Conservation (phyloP, 2,329 filamentous ascomycete genomes). For the Penicillium palitans region DNA sequence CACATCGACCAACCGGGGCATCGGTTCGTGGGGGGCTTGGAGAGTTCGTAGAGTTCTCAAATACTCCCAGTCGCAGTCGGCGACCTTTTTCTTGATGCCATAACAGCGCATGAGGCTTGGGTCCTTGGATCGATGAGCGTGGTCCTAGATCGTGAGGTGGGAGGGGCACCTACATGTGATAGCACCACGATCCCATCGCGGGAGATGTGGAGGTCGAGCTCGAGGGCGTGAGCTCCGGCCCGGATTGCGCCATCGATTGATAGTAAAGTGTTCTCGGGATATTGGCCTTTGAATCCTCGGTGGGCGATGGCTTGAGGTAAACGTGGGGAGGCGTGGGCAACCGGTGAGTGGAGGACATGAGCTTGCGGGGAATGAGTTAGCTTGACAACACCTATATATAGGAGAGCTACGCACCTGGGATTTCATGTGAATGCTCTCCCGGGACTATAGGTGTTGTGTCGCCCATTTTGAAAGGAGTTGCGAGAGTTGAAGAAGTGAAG, state of each 20-base stretch:
- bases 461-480: slow-evolving; percentile 11
- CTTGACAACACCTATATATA: background rate
- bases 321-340: background rate
- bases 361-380: slow-evolving; percentile 11
- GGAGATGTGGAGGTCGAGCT: slow-evolving; percentile 84
- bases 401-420: slow-evolving; percentile 9
- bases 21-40: slow-evolving; percentile 64
- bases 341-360: slow-evolving; percentile 16
- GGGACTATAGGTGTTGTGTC: background rate
- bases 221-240: slow-evolving; percentile 75
- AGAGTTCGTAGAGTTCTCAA: slow-evolving; percentile 68
- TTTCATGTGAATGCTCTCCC: background rate
- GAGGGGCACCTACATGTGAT: slow-evolving; percentile 63
- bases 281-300: slow-evolving; percentile 62
- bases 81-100: slow-evolving; percentile 69
- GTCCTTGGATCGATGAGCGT: slow-evolving; percentile 57
- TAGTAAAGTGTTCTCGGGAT: slow-evolving; percentile 82
- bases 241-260: slow-evolving; percentile 73
- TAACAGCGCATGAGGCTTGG: slow-evolving; percentile 76
- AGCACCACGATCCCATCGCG: slow-evolving; percentile 82
- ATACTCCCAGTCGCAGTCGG: slow-evolving; percentile 74
- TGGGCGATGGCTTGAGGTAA: slow-evolving; percentile 45
- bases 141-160: background rate
- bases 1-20: slow-evolving; percentile 74
- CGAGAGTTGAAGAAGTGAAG: background rate